These are phyloP conservation scores for Botryotinia calthae DNA, from an alignment of 2,329 filamentous ascomycete species.

Conservation along the genomic window DNA sequence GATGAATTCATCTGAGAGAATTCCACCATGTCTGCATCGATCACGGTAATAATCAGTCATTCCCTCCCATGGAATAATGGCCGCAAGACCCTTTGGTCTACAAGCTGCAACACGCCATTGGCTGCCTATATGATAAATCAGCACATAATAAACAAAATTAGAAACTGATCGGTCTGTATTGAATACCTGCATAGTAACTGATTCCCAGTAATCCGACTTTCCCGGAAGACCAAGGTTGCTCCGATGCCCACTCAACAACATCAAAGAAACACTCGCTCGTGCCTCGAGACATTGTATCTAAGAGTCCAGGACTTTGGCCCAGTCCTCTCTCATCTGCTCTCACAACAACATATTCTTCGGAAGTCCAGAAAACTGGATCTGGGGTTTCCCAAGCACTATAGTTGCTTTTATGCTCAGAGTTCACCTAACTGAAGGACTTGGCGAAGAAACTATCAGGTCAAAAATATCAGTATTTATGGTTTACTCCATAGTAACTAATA, in stretches of 20 bases:
- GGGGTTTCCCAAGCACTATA: conserved; percentile 47
- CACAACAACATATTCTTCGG: conserved; percentile 43
- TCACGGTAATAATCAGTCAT: not conserved
- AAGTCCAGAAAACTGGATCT: conserved; percentile 45
- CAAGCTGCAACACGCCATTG: conserved; percentile 55
- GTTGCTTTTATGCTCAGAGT: conserved; percentile 43
- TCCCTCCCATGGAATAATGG: not conserved
- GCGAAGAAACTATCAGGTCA: conserved; percentile 40
- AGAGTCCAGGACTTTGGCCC: conserved; percentile 50
- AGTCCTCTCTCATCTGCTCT: conserved; percentile 51
- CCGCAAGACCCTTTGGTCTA: not conserved
- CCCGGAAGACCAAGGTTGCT: conserved; percentile 49
- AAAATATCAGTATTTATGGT: not conserved
- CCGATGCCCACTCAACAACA: conserved; percentile 51
- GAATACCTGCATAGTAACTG: conserved; percentile 48
- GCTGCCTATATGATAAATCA: conserved; percentile 23
- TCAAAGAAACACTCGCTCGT: conserved; percentile 53
- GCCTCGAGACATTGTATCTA: conserved; percentile 53
- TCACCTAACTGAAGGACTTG: conserved; percentile 47
- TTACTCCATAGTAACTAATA: not conserved
- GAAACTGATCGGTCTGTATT: not conserved
- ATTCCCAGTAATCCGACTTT: conserved; percentile 52
- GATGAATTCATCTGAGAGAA: conserved; percentile 41
- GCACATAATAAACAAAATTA: conserved; percentile 22
- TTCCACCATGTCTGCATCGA: conserved; percentile 59